Percentiles rank a stretch among this genome's conserved stretches.
These are phyloP conservation scores for Vigna mungo DNA, from an alignment of 306 rosid genomes.

Conservation along the genomic window DNA sequence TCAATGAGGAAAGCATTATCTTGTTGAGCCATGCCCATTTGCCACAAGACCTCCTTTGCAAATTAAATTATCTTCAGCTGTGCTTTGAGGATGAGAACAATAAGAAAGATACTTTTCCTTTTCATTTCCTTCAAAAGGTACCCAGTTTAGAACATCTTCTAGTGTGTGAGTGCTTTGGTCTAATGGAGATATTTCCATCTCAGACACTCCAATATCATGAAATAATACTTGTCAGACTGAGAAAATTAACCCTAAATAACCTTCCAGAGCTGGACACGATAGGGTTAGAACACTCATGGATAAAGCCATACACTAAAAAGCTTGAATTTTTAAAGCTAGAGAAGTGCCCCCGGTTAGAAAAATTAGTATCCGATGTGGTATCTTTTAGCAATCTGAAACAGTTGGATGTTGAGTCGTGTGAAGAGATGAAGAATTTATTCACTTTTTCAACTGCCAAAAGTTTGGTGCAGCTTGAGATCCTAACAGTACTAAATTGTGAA, in stretches of 20 bases:
- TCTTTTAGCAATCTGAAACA: neutral
- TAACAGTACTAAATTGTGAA: neutral
- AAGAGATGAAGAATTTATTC: constrained; percentile 21
- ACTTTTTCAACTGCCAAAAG: constrained; percentile 33
- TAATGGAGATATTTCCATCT: constrained; percentile 14
- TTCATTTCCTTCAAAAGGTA: neutral
- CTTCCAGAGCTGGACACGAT: neutral
- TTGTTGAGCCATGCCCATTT: neutral
- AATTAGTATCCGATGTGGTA: neutral
- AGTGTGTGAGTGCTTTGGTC: neutral
- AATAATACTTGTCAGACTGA: neutral
- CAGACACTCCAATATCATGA: neutral
- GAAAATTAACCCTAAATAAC: neutral
- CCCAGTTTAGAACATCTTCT: neutral
- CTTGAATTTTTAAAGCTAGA: neutral
- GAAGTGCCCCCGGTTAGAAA: neutral
- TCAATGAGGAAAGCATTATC: neutral
- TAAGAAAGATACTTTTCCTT: neutral
- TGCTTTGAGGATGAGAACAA: neutral
- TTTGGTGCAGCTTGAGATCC: constrained; percentile 16
- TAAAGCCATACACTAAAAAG: neutral
- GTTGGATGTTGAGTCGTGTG: accelerated
- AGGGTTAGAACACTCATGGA: constrained; percentile 31
- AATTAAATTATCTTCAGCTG: neutral
- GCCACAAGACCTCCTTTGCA: neutral